Evolutionary conservation across 2,329 filamentous ascomycete species (phyloP), one percentile per base, ranked within the genome.

Genomic region (Trichoderma sp.): DNA sequence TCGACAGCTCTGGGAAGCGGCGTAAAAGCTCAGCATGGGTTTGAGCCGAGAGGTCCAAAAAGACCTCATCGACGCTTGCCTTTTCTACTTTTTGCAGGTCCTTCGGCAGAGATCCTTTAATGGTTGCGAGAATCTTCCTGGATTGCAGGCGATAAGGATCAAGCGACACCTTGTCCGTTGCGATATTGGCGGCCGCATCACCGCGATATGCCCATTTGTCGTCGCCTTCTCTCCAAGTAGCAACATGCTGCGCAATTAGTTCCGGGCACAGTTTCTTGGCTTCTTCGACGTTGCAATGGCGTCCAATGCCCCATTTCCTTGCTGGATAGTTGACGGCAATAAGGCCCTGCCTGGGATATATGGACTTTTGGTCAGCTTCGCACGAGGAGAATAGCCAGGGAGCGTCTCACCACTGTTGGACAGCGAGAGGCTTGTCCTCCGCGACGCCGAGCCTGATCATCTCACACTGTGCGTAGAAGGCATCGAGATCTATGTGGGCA

Each of bases 271-370:
- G 84, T 79, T 95, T 95, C 79, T 89, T 91, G 21, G 96, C 96
- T 76, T 98, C 96, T 4, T 85, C 84, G 53, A 93, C 86, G 10
- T 89, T 92, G 72, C 95, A 90, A 81, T 96, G 92, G 40, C 95
- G 85, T 56, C 85, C 91, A 66, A 99, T 89, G 2, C 93, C 94
- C 75, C 88, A 94, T 10, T 87, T 86, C 19, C 96, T 89, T 5
- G 95, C 94, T 2, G 96, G 89, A 77, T 99, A 99, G 82, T 99
- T 99, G 79, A 99, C 89, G 3, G 96, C 96, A 77, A 99, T 99
- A 29, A 99, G 85, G 10, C 92, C 93, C 79, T 96, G 92, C 92
- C 92, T 90, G 73, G 10, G 56, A 27, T 14, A 37, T 10, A 27
- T 4, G 11, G 19, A 19, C 6, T 11, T 11, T 63, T 16, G 14